These are phyloP conservation scores for Pseudogymnoascus sp. DNA, from an alignment of 2,329 filamentous ascomycete species.

Conservation along the genomic window DNA sequence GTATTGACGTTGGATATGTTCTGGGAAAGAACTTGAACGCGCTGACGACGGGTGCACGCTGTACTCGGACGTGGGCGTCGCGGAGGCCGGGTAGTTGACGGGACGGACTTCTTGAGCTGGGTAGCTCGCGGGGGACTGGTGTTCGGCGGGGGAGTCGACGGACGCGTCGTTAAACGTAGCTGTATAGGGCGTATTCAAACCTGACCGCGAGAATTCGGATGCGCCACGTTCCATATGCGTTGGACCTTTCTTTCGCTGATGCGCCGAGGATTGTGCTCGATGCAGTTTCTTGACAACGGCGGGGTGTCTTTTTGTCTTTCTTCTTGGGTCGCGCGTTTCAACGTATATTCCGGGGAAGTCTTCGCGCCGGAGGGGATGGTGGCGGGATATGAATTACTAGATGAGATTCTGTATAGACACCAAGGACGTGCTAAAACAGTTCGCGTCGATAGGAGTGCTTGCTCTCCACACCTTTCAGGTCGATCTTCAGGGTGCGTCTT, in stretches of 20 bases:
- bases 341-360: constrained; percentile 2
- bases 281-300: constrained; percentile 22
- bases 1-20: constrained; percentile 80
- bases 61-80: constrained; percentile 87
- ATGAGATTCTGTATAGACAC: constrained; percentile 25
- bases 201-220: constrained; percentile 77
- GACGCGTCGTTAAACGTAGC: constrained; percentile 61
- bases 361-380: neutral
- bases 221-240: constrained; percentile 53
- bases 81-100: constrained; percentile 48
- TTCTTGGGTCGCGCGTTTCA: constrained; percentile 13
- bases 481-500: neutral
- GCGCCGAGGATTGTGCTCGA: constrained; percentile 27
- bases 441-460: neutral
- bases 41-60: constrained; percentile 65
- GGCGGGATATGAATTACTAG: constrained; percentile 12
- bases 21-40: constrained; percentile 77
- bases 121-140: constrained; percentile 87
- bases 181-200: constrained; percentile 70
- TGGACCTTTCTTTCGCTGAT: constrained; percentile 24
- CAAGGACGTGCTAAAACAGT: constrained; percentile 29
- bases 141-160: constrained; percentile 83
- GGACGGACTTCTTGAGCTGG: constrained; percentile 73
- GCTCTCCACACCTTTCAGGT: neutral
- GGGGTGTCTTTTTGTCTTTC: constrained; percentile 7